Evolutionary conservation across 495 filamentous ascomycete genomes (phyloP), one percentile per base, ranked within the genome.

Genomic region (Pyronema domesticum): DNA sequence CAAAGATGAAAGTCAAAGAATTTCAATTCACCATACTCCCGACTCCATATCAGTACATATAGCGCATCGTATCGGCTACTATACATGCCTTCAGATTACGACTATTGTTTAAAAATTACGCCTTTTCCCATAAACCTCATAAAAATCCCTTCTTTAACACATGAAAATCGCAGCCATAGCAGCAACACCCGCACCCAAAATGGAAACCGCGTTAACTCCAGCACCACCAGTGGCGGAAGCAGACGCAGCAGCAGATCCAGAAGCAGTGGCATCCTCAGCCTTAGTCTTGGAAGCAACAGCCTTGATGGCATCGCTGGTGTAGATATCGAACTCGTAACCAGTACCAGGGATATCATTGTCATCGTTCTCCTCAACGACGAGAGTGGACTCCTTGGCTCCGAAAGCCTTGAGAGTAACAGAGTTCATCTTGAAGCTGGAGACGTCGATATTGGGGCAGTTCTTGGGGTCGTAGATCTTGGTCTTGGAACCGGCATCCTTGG

Each of bases 401-500:
- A 59, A 59, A 15, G 54, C 54, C 11, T 23, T 30, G 39, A 56
- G 40, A 39, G 56, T 59, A 10, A 51, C 17, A 7, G 52, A 18
- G 36, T 50, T 60, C 42, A 60, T 50, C 8, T 39, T 34, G 50
- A 57, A 57, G 6, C 15, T 37, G 14, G 58, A 60, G 43, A 43
- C n/a, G 37, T 56, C 37, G 48, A 59, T 30, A 6, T 55, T 40
- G 1, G 37, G 62, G 37, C 83, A 83, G 8, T 82, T 74, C 61
- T 13, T 50, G 11, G 30, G 11, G 10, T 50, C 47, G 30, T 15
- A 50, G 30, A 50, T 50, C 13, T 13, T 13, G 30, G 76, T 74
- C 51, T 72, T 68, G 3, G 78, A 74, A 53, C 74, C 71, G 3
- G 75, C 68, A 0, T 71, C 70, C n/a, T 83, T 74, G 4, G 69